Percentiles rank a stretch among this genome's conserved stretches.
Evolutionary conservation across 495 filamentous ascomycete genomes (phyloP).

Genomic region (Cairneyella variabilis): DNA sequence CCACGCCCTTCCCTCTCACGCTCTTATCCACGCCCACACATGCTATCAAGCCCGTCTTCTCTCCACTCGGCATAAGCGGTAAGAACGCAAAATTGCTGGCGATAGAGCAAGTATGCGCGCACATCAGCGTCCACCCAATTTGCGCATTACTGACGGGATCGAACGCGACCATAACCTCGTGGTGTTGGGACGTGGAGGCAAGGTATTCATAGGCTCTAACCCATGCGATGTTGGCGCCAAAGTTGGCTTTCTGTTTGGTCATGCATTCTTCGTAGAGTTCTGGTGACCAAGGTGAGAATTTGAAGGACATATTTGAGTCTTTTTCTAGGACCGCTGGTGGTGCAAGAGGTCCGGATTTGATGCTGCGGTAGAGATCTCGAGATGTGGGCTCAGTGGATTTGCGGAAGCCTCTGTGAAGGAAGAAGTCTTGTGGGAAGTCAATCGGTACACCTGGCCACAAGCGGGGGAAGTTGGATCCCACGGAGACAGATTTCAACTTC

Average conservation of each 20-base stretch:
- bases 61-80: constrained; percentile 33
- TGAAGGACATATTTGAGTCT: constrained; percentile 31
- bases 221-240: constrained; percentile 42
- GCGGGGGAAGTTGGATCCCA: constrained; percentile 44
- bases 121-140: constrained; percentile 49
- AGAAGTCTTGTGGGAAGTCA: constrained; percentile 40
- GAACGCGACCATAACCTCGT: constrained; percentile 44
- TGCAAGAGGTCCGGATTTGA: constrained; percentile 32
- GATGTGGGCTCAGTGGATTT: constrained; percentile 20
- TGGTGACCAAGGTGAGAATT: constrained; percentile 36
- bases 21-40: constrained; percentile 44
- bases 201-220: constrained; percentile 41
- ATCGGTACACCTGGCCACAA: constrained; percentile 46
- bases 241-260: constrained; percentile 41
- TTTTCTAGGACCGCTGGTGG: constrained; percentile 35
- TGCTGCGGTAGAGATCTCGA: constrained; percentile 42
- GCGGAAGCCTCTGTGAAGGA: constrained; percentile 38
- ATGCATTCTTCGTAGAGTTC: constrained; percentile 42
- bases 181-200: constrained; percentile 35
- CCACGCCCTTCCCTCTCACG: constrained; percentile 39
- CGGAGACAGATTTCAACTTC: constrained; percentile 10
- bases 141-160: constrained; percentile 35
- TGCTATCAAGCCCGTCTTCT: constrained; percentile 46
- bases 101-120: constrained; percentile 31
- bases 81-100: constrained; percentile 43